Conservation (phyloP, 2,329 filamentous ascomycete genomes). For the Neofusicoccum sp. region DNA sequence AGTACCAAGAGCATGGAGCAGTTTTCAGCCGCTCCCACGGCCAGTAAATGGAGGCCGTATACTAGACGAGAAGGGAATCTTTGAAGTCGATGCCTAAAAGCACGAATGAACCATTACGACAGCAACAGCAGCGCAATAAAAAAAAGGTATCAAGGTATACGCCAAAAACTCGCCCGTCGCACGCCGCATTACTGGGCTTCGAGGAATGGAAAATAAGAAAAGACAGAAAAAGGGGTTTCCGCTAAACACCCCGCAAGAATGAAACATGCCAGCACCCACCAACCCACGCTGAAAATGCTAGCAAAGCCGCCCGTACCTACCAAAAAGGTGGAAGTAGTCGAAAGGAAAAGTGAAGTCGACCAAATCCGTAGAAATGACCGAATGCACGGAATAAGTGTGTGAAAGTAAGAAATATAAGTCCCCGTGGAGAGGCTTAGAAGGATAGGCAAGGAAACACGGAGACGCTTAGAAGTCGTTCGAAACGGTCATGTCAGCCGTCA, state of each 20-base stretch:
- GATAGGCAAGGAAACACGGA: not conserved
- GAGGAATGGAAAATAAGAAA: not conserved
- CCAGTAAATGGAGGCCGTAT: not conserved
- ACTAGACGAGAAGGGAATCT: constrained; percentile 2
- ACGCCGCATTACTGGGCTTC: not conserved
- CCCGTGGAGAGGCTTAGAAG: not conserved
- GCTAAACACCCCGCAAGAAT: not conserved
- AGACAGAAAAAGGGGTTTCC: constrained; percentile 1
- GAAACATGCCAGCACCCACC: not conserved
- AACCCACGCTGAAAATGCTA: constrained; percentile 13
- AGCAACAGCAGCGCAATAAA: not conserved
- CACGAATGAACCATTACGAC: not conserved
- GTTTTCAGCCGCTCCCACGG: not conserved
- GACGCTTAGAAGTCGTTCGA: constrained; percentile 17
- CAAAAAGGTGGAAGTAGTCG: not conserved
- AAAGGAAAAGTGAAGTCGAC: not conserved
- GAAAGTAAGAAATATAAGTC: not conserved
- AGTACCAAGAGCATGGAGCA: not conserved
- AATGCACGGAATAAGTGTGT: not conserved
- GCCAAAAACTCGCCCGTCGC: constrained; percentile 1
- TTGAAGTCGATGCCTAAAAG: not conserved
- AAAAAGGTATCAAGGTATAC: constrained; percentile 10
- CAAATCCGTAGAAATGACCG: not conserved
- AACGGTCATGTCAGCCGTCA: constrained; percentile 22
- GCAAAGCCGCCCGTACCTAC: constrained; percentile 1